Percentiles rank a stretch among this genome's conserved stretches.
phyloP scores from a whole-genome alignment of 1,284 basidiomycete genomes.

The Ustanciosporium gigantosporum region DNA sequence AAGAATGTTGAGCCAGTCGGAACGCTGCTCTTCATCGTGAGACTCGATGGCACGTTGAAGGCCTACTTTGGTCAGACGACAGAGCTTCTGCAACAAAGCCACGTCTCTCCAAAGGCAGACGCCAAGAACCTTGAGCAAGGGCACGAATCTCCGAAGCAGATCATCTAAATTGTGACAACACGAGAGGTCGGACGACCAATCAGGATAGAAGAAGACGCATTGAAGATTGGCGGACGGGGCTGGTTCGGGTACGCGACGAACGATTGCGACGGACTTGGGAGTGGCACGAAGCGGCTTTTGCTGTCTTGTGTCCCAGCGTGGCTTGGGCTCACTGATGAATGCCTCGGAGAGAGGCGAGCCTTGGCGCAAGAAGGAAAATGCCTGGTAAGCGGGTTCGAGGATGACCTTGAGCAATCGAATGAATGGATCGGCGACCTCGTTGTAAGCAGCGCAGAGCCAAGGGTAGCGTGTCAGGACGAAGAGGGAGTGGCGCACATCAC shows the following conservation, averaged over 20 bases:
- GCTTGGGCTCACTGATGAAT: conserved; percentile 56
- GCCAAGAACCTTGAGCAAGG: conserved; percentile 53
- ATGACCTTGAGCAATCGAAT: conserved; percentile 54
- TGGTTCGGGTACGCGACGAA: conserved; percentile 52
- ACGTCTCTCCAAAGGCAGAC: conserved; percentile 40
- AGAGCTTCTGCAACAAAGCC: conserved; percentile 49
- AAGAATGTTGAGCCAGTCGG: conserved; percentile 76
- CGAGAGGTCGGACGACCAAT: conserved; percentile 45
- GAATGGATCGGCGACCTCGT: conserved; percentile 78
- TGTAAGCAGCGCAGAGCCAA: conserved; percentile 78
- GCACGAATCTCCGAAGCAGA: conserved; percentile 39
- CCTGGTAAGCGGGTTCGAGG: conserved; percentile 48
- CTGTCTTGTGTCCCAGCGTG: conserved; percentile 57
- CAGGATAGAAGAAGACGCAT: conserved; percentile 52
- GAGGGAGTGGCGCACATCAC: conserved; percentile 76
- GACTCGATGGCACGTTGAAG: conserved; percentile 18
- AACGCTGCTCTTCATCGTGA: conserved; percentile 44
- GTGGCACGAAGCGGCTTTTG: conserved; percentile 9
- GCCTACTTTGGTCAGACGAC: conserved; percentile 41
- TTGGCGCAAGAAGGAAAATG: conserved; percentile 65
- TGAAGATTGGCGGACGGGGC: conserved; percentile 21
- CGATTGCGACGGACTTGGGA: conserved; percentile 30
- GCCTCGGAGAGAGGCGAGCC: conserved; percentile 64
- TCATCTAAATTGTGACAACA: conserved; percentile 25
- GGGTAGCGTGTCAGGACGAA: conserved; percentile 80